A percentile compares a stretch with the other conserved stretches of the same genome.
Conservation (phyloP, 2,329 filamentous ascomycete genomes). For the Talaromyces sp. region DNA sequence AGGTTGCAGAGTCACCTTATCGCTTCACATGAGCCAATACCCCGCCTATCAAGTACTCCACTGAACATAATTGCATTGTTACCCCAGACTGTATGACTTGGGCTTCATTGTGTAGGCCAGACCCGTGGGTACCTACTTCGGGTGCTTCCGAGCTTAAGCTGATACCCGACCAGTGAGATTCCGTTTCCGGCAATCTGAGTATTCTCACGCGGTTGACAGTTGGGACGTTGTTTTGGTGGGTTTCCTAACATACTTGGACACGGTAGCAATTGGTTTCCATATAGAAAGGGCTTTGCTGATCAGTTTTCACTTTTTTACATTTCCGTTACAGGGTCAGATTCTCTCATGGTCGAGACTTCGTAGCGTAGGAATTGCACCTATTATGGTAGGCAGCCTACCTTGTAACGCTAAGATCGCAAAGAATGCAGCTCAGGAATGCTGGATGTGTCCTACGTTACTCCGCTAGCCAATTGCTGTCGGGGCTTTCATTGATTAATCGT, state of each 20-base stretch:
- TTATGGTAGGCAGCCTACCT: background rate
- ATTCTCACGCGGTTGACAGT: background rate
- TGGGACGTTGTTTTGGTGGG: background rate
- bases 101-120: background rate
- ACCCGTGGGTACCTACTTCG: conserved; percentile 1
- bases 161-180: background rate
- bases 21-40: no score
- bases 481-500: background rate
- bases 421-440: conserved; percentile 18
- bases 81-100: background rate
- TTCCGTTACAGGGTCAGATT: background rate
- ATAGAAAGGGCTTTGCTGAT: background rate
- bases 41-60: background rate
- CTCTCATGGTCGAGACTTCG: background rate
- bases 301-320: background rate
- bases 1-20: no score
- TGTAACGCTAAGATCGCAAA: conserved; percentile 15
- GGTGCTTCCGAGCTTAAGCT: conserved; percentile 7
- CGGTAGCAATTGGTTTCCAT: background rate
- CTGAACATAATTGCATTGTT: background rate
- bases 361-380: conserved; percentile 6
- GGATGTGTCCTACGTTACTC: conserved; percentile 15
- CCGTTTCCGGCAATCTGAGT: conserved; percentile 13
- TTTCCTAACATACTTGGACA: background rate
- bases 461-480: background rate